Conservation (phyloP, 2,329 filamentous ascomycete species). For the Aaosphaeria pasadenensis region DNA sequence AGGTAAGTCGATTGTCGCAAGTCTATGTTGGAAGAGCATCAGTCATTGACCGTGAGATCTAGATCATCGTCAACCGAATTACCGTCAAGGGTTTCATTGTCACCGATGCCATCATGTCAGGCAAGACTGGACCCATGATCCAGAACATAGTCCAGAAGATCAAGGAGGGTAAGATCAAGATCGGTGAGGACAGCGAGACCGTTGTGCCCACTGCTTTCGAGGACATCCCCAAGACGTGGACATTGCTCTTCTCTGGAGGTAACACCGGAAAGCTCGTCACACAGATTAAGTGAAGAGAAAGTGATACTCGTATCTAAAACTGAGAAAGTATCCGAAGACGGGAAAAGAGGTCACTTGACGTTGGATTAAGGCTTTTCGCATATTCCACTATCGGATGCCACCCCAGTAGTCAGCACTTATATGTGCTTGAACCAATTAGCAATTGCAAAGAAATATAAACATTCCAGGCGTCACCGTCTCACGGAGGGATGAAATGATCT, state of each 20-base stretch:
- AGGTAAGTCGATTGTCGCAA: slow-evolving; percentile 13
- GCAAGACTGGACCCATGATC: slow-evolving; percentile 23
- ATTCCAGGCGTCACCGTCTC: no score
- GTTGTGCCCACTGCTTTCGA: slow-evolving; percentile 48
- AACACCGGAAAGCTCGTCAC: slow-evolving; percentile 50
- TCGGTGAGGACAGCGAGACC: slow-evolving; percentile 47
- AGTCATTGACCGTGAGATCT: neutral
- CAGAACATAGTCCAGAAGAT: slow-evolving; percentile 21
- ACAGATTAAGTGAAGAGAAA: slow-evolving; percentile 14
- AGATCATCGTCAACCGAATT: slow-evolving; percentile 32
- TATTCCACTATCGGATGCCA: no score
- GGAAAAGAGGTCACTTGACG: neutral
- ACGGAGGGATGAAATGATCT: no score
- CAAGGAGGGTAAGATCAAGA: slow-evolving; percentile 47
- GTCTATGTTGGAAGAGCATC: neutral
- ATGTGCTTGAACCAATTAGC: no score
- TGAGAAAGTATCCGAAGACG: no score
- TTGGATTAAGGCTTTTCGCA: neutral
- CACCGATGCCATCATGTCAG: slow-evolving; percentile 33
- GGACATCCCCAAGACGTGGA: slow-evolving; percentile 49
- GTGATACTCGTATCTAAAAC: no score
- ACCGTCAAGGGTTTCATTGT: slow-evolving; percentile 46
- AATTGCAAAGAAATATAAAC: no score
- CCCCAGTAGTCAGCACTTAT: no score
- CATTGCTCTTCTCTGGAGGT: slow-evolving; percentile 46